These are phyloP conservation scores for Manihot esculenta DNA, from an alignment of 441 rosid genomes.

Conservation along the genomic window DNA sequence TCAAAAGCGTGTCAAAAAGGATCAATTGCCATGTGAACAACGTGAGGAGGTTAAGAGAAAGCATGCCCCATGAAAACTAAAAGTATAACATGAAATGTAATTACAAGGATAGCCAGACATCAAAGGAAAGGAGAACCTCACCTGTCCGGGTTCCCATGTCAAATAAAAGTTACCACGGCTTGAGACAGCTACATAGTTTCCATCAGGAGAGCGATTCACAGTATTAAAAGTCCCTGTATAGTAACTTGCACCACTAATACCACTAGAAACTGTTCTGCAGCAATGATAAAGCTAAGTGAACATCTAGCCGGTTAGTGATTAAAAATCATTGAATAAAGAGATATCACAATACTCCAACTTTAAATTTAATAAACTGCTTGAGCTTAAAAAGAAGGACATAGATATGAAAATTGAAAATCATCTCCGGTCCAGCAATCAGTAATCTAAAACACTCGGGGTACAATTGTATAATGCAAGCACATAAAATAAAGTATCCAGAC, in stretches of 20 bases:
- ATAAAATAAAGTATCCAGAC: neutral
- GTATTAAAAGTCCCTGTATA: constrained; percentile 93
- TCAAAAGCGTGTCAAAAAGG: neutral
- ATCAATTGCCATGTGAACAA: neutral
- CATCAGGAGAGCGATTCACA: constrained; percentile 91
- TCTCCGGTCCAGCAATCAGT: neutral
- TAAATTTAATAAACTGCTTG: neutral
- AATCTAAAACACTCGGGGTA: neutral
- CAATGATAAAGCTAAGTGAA: constrained; percentile 34
- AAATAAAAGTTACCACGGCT: constrained; percentile 97
- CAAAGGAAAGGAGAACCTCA: constrained; percentile 25
- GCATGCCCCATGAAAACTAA: neutral
- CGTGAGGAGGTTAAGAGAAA: neutral
- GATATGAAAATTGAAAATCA: neutral
- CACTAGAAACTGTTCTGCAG: constrained; percentile 96
- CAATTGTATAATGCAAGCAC: neutral
- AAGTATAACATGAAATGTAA: neutral
- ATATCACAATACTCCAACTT: neutral
- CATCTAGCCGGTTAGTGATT: constrained; percentile 15
- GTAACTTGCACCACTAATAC: constrained; percentile 98
- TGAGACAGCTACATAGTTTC: constrained; percentile 92
- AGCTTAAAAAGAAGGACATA: neutral
- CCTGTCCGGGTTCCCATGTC: constrained; percentile 99
- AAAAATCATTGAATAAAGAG: neutral
- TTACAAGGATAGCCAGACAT: constrained; percentile 10